Evolutionary conservation across 2,329 filamentous ascomycete species (phyloP).

Genomic region (Lomentospora prolificans): DNA sequence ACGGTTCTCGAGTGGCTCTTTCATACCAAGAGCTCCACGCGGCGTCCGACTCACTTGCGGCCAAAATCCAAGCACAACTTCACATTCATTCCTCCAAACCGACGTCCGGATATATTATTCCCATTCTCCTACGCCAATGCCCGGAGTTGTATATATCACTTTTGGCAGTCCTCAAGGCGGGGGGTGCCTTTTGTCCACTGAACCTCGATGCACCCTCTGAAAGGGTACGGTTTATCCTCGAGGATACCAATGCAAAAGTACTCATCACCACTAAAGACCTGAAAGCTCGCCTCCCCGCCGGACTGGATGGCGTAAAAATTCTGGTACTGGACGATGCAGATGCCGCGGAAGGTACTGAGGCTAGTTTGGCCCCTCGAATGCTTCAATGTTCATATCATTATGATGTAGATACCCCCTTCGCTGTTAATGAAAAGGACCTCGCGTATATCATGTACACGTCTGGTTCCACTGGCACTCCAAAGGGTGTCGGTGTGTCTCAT

Average conservation of each 20-base stretch:
- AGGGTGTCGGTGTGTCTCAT: constrained; percentile 79
- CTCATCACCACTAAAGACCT: constrained; percentile 53
- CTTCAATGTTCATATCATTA: neutral
- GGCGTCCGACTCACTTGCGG: constrained; percentile 45
- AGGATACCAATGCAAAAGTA: constrained; percentile 63
- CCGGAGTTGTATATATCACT: constrained; percentile 68
- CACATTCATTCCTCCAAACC: neutral
- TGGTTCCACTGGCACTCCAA: constrained; percentile 79
- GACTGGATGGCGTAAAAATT: constrained; percentile 18
- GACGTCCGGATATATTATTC: constrained; percentile 42
- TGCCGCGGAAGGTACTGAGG: neutral
- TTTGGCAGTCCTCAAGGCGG: constrained; percentile 69
- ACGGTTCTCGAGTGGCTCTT: constrained; percentile 34
- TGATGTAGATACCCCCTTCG: constrained; percentile 4
- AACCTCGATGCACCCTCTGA: constrained; percentile 69
- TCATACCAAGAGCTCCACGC: constrained; percentile 56
- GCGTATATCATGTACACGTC: constrained; percentile 94
- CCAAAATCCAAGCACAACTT: constrained; percentile 14
- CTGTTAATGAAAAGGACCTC: constrained; percentile 22
- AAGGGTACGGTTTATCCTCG: constrained; percentile 66
- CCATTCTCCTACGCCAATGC: constrained; percentile 68
- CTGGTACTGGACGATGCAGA: constrained; percentile 25
- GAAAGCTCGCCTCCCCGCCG: constrained; percentile 14
- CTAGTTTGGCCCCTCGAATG: neutral
- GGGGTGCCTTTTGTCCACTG: constrained; percentile 78